Percentiles rank a stretch among this genome's conserved stretches.
These are phyloP conservation scores for Aspergillus cejpii DNA, from an alignment of 2,329 filamentous ascomycete genomes.

Conservation along the genomic window DNA sequence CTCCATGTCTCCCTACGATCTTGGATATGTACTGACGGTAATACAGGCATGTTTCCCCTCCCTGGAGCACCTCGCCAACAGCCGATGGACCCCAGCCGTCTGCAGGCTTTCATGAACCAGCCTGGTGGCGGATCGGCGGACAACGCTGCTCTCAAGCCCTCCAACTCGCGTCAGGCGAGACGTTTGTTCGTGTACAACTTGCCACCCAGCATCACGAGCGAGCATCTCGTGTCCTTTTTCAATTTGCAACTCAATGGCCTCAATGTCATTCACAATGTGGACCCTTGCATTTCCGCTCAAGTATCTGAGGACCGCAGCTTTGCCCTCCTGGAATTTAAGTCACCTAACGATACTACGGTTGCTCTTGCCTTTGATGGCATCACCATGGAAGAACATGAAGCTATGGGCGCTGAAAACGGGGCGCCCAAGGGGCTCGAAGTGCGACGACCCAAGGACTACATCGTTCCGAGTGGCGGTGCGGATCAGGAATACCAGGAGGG, in stretches of 20 bases:
- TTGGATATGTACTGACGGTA: too few relatives aligned
- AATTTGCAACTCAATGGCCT: conserved; percentile 95
- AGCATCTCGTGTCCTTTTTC: conserved; percentile 75
- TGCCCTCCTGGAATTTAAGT: conserved; percentile 86
- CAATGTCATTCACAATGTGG: conserved; percentile 75
- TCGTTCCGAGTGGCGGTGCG: conserved; percentile 73
- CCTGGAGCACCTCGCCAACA: conserved; percentile 92
- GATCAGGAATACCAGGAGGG: conserved; percentile 68
- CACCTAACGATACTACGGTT: conserved; percentile 78
- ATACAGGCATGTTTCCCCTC: conserved; percentile 84
- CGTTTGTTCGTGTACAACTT: conserved; percentile 84
- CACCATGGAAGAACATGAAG: conserved; percentile 69
- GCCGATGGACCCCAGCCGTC: conserved; percentile 85
- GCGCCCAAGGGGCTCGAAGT: conserved; percentile 59
- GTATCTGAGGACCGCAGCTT: conserved; percentile 72
- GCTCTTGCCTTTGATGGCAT: conserved; percentile 86
- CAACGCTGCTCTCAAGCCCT: conserved; percentile 78
- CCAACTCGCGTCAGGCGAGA: conserved; percentile 89
- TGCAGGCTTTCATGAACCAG: conserved; percentile 94
- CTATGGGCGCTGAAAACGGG: conserved; percentile 49
- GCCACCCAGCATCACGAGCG: conserved; percentile 65
- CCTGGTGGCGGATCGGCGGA: conserved; percentile 62
- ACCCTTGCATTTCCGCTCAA: conserved; percentile 79
- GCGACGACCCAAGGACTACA: conserved; percentile 90
- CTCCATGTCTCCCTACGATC: too few relatives aligned